phyloP scores from a whole-genome alignment of 306 rosid species.

The Cyclanthera cordifolia region DNA sequence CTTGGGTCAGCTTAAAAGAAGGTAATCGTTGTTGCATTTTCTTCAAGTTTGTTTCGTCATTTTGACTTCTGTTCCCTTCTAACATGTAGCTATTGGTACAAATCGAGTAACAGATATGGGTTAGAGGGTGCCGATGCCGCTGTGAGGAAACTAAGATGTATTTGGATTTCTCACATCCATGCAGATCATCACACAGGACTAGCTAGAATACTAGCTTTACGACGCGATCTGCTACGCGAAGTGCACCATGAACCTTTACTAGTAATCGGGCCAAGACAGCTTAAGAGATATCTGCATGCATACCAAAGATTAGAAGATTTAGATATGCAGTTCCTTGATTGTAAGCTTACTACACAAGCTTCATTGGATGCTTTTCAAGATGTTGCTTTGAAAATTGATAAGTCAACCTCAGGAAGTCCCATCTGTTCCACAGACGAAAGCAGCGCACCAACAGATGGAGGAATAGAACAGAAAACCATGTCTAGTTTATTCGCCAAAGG shows the following conservation, averaged over 20 bases:
- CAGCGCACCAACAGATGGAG: too few relatives aligned
- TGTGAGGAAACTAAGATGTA: constrained; percentile 55
- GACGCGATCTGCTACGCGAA: constrained; percentile 51
- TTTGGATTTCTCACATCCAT: constrained; percentile 94
- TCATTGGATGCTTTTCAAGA: constrained; percentile 36
- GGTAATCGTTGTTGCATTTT: constrained; percentile 26
- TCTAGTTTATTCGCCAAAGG: too few relatives aligned
- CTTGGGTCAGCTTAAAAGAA: constrained; percentile 86
- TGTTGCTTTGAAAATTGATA: not conserved
- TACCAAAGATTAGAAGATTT: constrained; percentile 84
- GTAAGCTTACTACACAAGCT: constrained; percentile 48
- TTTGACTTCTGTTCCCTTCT: not conserved
- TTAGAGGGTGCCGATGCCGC: constrained; percentile 63
- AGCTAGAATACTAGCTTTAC: constrained; percentile 75
- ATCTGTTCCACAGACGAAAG: too few relatives aligned
- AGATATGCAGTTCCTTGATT: constrained; percentile 79
- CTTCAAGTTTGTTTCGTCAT: constrained; percentile 2
- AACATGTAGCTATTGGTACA: constrained; percentile 9
- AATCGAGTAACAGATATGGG: constrained; percentile 58
- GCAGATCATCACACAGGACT: constrained; percentile 94
- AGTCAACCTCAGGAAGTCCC: too few relatives aligned
- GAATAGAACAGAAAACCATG: too few relatives aligned
- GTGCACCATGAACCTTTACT: constrained; percentile 69
- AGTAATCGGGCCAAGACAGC: constrained; percentile 80
- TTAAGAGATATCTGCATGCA: constrained; percentile 64